These are phyloP conservation scores for Glarea lozoyensis DNA, from an alignment of 495 filamentous ascomycete species.

Conservation along the genomic window DNA sequence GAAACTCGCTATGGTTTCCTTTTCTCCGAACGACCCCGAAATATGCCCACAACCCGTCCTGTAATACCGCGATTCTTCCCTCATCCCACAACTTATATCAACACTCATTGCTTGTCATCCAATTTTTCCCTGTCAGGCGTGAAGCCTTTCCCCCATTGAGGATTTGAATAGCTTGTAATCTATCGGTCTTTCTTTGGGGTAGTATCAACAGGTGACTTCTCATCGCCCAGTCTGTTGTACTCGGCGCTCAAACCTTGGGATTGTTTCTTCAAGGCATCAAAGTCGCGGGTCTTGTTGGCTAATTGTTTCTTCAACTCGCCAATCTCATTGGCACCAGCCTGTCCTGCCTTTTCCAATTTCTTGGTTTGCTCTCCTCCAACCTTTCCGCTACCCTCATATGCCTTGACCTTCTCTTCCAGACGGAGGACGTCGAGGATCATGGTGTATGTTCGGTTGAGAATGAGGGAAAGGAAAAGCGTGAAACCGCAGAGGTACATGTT, in stretches of 20 bases:
- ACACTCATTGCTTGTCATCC: no score
- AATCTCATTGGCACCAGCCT: constrained; percentile 69
- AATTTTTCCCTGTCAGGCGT: no score
- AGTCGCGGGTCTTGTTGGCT: constrained; percentile 60
- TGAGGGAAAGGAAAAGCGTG: constrained; percentile 95
- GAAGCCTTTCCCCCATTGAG: no score
- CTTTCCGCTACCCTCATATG: constrained; percentile 68
- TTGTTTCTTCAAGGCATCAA: constrained; percentile 81
- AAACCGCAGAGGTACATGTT: constrained; percentile 99
- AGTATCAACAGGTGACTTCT: constrained; percentile 32
- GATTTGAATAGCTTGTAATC: no score
- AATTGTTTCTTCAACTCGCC: constrained; percentile 61
- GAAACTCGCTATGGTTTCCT: no score
- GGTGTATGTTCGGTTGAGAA: constrained; percentile 97
- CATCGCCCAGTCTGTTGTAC: constrained; percentile 77
- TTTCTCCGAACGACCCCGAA: no score
- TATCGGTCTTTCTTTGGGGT: constrained; percentile 29
- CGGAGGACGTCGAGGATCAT: constrained; percentile 94
- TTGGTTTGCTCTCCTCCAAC: constrained; percentile 61
- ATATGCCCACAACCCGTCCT: no score
- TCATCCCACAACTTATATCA: no score
- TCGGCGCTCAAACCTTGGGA: constrained; percentile 64
- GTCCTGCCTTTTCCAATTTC: constrained; percentile 54
- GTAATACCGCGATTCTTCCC: no score
- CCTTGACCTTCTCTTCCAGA: constrained; percentile 87